Percentiles rank a stretch among this genome's conserved stretches.
These are phyloP conservation scores for Flaveria robusta DNA, from an alignment of 129 eudicot species.

Conservation along the genomic window DNA sequence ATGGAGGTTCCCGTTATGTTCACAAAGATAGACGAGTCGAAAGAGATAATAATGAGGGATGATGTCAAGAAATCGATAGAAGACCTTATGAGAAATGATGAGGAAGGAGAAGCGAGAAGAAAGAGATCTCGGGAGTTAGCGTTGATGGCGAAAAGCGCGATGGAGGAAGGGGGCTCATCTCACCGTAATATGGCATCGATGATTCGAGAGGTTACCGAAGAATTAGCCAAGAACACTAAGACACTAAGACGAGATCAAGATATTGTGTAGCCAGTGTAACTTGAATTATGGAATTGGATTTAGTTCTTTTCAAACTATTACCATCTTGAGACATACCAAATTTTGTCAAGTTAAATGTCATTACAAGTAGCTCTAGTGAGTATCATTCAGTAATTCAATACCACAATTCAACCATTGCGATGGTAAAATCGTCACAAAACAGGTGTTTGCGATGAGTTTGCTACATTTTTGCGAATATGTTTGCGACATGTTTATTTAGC, in stretches of 20 bases:
- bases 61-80: slow-evolving; percentile 39
- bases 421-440: too few relatives aligned
- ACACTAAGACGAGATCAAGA: not conserved
- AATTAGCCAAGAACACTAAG: not conserved
- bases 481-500: too few relatives aligned
- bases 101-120: slow-evolving; percentile 45
- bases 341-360: too few relatives aligned
- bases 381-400: too few relatives aligned
- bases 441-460: too few relatives aligned
- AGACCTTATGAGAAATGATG: slow-evolving; percentile 40
- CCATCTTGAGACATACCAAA: not conserved
- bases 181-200: slow-evolving; percentile 25
- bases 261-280: slow-evolving; percentile 6
- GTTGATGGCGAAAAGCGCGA: slow-evolving; percentile 44
- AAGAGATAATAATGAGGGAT: slow-evolving; percentile 31
- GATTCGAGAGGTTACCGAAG: slow-evolving; percentile 29
- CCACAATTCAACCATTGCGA: too few relatives aligned
- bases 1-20: slow-evolving; percentile 36
- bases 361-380: too few relatives aligned
- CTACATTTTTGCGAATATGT: too few relatives aligned
- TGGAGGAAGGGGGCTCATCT: slow-evolving; percentile 56
- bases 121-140: slow-evolving; percentile 40
- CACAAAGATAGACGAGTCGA: slow-evolving; percentile 27
- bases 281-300: not conserved
- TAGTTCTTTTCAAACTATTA: not conserved